phyloP scores from a whole-genome alignment of 2,329 filamentous ascomycete species.

The Fusarium cyanostomum region DNA sequence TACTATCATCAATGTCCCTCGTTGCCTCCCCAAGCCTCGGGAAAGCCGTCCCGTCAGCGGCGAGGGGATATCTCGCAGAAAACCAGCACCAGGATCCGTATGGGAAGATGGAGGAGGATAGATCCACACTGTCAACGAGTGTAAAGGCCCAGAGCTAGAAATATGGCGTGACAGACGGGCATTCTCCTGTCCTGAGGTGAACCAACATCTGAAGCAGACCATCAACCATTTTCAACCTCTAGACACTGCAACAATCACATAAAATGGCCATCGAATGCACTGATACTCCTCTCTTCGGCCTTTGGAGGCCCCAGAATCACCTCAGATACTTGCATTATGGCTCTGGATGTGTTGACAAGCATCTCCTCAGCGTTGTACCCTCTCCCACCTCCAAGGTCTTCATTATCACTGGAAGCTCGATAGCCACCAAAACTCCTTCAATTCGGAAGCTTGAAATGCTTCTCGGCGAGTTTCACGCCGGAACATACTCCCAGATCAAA shows the following conservation, averaged over 20 bases:
- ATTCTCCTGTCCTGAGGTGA: neutral
- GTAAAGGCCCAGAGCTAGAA: slow-evolving; percentile 20
- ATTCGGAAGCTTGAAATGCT: slow-evolving; percentile 19
- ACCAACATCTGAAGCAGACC: neutral
- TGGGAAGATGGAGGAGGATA: neutral
- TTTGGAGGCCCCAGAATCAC: slow-evolving; percentile 33
- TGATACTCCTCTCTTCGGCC: slow-evolving; percentile 19
- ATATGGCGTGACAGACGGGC: slow-evolving; percentile 12
- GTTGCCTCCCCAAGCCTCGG: slow-evolving; percentile 7
- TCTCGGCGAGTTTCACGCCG: slow-evolving; percentile 17
- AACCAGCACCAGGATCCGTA: neutral
- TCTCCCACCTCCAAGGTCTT: slow-evolving; percentile 29
- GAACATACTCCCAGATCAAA: slow-evolving; percentile 24
- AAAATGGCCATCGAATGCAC: slow-evolving; percentile 28
- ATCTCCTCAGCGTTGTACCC: slow-evolving; percentile 22
- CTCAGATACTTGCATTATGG: slow-evolving; percentile 34
- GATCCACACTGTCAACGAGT: too few species aligned
- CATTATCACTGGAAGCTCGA: slow-evolving; percentile 28
- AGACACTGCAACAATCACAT: neutral
- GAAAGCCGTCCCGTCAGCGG: slow-evolving; percentile 1
- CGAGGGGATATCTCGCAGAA: slow-evolving; percentile 1
- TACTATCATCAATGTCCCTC: slow-evolving; percentile 16
- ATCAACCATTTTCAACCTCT: neutral
- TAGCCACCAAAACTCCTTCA: slow-evolving; percentile 21
- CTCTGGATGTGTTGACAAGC: slow-evolving; percentile 29